Evolutionary conservation across 495 filamentous ascomycete species (phyloP), one percentile per base, ranked within the genome.

Genomic region (Pseudotulostoma volvatum): DNA sequence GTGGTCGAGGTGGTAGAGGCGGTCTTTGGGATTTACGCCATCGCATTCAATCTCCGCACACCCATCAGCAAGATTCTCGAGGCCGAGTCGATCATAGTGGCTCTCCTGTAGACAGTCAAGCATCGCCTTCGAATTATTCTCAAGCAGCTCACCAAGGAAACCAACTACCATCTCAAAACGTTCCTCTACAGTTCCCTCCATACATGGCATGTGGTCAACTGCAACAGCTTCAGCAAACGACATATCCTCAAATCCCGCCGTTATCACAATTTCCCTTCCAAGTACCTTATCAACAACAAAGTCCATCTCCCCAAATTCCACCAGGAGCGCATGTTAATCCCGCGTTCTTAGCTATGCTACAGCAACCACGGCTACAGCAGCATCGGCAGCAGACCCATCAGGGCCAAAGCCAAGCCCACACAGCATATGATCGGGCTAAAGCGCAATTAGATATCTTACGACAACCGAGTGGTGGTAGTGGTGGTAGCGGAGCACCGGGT

Each of bases 291-390:
- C 23, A 28, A 28, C 11, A 5, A 28, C 44, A 46, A 8, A 48
- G 49, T 18, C 41, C 50, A n/a, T 55, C 47, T 36, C 41, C 52
- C 1, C 63, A 60, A 31, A 53, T 52, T 23, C 46, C 48, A 20
- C 49, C 58, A n/a, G 74, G 70, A 21, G 63, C 71, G 1, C 75
- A 76, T 37, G 66, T 83, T 44, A 81, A 78, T 38, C 79, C 79
- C 4, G 64, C 72, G 1, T 77, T 83, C 57, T 64, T 81, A 43
- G 61, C 61, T 43, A 53, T 54, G 18, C 38, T 66, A 39, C 61
- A 65, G 37, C 62, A 64, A 36, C 48, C 46, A 11, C 54, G 61
- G 36, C 64, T 60, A 37, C 53, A 58, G 37, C 53, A 56, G 36
- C 53, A 53, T 36, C 52, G 48, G 25, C 53, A 52, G 14, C 69